These are phyloP conservation scores for Picochlorum sp. DNA, from an alignment of 139 green algal species.

Conservation along the genomic window DNA sequence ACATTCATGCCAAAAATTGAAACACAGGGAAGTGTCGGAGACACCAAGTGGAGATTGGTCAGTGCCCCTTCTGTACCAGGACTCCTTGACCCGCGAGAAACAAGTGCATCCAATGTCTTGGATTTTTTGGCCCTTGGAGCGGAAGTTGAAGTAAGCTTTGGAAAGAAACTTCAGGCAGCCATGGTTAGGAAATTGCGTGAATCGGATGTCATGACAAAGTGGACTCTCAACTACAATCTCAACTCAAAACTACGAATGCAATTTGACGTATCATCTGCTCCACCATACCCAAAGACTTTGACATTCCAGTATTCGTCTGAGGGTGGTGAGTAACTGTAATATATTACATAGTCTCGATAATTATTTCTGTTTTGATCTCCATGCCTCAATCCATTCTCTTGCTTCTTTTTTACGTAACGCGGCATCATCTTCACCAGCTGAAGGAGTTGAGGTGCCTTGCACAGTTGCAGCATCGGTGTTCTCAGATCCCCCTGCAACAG, in stretches of 20 bases:
- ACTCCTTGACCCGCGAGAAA: conserved; percentile 42
- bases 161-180: conserved; percentile 48
- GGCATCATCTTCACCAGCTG: not conserved
- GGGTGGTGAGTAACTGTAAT: conserved; percentile 6
- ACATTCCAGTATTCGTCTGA: conserved; percentile 74
- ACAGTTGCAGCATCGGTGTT: not conserved
- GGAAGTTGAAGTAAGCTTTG: conserved; percentile 87
- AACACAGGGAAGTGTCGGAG: conserved; percentile 61
- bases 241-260: conserved; percentile 70
- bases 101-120: conserved; percentile 33
- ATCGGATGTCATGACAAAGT: conserved; percentile 64
- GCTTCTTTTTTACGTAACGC: not conserved
- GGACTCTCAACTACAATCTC: conserved; percentile 75
- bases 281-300: conserved; percentile 56
- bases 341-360: not conserved
- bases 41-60: conserved; percentile 79
- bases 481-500: not conserved
- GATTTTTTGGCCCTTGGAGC: conserved; percentile 61
- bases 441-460: not conserved
- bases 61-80: conserved; percentile 72
- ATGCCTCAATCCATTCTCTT: conserved; percentile 17
- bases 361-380: conserved; percentile 5
- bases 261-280: conserved; percentile 56
- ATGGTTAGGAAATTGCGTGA: conserved; percentile 73
- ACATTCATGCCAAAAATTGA: conserved; percentile 92